Evolutionary conservation across 345 rosid genomes (phyloP).

Genomic region (Melastoma malabathricum): DNA sequence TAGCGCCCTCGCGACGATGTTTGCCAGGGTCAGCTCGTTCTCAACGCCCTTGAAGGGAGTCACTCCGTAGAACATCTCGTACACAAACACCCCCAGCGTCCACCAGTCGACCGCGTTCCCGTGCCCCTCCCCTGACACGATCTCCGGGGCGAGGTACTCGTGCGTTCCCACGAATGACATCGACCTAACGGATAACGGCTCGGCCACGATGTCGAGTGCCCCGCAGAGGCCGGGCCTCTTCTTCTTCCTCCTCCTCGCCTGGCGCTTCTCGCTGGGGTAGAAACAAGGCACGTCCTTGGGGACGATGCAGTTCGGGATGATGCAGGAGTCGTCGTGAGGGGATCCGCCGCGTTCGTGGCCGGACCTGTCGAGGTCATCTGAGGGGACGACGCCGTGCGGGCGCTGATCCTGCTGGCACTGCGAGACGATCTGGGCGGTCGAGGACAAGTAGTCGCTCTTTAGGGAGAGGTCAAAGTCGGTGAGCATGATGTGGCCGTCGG

Average conservation of each 20-base stretch:
- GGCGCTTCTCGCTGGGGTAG: slow-evolving; percentile 11
- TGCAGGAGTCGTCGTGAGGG: slow-evolving; percentile 26
- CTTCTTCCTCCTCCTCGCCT: slow-evolving; percentile 10
- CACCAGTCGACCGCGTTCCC: slow-evolving; percentile 70
- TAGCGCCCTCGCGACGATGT: slow-evolving; percentile 49
- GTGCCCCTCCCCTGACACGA: slow-evolving; percentile 49
- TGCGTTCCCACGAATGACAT: slow-evolving; percentile 63
- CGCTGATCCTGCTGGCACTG: slow-evolving; percentile 8
- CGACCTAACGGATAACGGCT: slow-evolving; percentile 45
- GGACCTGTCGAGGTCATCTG: background rate
- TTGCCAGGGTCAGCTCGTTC: slow-evolving; percentile 44
- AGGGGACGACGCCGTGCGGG: background rate
- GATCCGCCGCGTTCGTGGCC: slow-evolving; percentile 2
- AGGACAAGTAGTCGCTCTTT: slow-evolving; percentile 23
- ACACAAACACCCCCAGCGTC: slow-evolving; percentile 52
- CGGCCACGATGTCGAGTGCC: slow-evolving; percentile 34
- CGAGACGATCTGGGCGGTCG: slow-evolving; percentile 28
- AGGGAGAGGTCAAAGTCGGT: slow-evolving; percentile 59
- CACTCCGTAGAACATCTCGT: slow-evolving; percentile 36
- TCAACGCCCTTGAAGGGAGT: slow-evolving; percentile 49
- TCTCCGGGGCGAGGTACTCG: slow-evolving; percentile 60
- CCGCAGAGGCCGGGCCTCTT: slow-evolving; percentile 17
- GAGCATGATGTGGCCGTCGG: slow-evolving; percentile 56
- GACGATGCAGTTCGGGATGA: slow-evolving; percentile 41
- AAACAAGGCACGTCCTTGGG: slow-evolving; percentile 36